Conservation (phyloP, 140 eudicot species). For the Bidens hawaiensis region DNA sequence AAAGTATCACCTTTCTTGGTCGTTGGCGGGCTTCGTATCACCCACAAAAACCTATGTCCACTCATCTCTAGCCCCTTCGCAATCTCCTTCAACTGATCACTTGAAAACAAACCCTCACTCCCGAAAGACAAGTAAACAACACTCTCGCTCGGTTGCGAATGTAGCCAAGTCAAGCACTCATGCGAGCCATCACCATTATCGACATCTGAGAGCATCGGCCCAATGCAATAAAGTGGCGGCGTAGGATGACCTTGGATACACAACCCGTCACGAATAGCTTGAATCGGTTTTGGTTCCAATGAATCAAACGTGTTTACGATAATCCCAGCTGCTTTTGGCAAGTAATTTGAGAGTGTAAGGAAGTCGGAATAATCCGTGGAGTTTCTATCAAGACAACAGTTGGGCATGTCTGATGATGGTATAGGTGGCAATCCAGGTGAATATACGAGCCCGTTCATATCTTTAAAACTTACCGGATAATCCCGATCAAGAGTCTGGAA, state of each 20-base stretch:
- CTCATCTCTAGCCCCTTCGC: too few relatives aligned
- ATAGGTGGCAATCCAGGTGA: too few relatives aligned
- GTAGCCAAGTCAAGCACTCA: constrained; percentile 50
- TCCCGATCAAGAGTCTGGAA: constrained; percentile 19
- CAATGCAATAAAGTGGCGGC: constrained; percentile 47
- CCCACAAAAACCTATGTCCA: too few relatives aligned
- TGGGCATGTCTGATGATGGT: constrained; percentile 27
- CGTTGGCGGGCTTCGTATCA: constrained; percentile 24
- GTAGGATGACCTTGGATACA: constrained; percentile 26
- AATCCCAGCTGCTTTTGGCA: constrained; percentile 40
- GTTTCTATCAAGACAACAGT: constrained; percentile 26
- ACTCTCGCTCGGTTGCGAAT: constrained; percentile 40
- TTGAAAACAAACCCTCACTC: constrained; percentile 37
- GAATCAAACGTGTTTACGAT: constrained; percentile 42
- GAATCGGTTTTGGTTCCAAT: constrained; percentile 35
- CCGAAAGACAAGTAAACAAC: constrained; percentile 52
- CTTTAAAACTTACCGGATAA: constrained; percentile 20
- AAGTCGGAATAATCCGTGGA: constrained; percentile 13
- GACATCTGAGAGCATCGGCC: constrained; percentile 29
- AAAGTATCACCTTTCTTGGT: constrained; percentile 1
- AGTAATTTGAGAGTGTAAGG: not conserved
- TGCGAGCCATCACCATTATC: constrained; percentile 10
- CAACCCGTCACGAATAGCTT: constrained; percentile 33
- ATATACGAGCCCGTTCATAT: constrained; percentile 7
- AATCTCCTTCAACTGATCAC: constrained; percentile 39